These are phyloP conservation scores for Aureobasidium sp. DNA, from an alignment of 2,329 filamentous ascomycete species.

Conservation along the genomic window DNA sequence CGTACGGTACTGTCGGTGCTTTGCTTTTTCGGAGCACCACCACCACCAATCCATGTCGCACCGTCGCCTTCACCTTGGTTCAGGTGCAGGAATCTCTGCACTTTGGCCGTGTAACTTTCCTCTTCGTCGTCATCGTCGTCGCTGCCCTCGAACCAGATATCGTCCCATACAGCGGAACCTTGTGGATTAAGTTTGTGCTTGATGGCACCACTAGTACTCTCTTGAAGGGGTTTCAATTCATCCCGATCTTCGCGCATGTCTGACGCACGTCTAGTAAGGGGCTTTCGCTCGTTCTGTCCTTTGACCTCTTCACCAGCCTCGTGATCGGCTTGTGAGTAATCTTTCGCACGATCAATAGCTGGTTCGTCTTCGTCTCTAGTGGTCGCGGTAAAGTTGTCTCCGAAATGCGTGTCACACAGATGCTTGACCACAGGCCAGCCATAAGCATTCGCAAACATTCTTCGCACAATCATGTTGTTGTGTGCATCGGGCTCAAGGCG, in stretches of 20 bases:
- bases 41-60: slow-evolving; percentile 1
- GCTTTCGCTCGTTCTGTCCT: slow-evolving; percentile 30
- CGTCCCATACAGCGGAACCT: slow-evolving; percentile 41
- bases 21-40: neutral
- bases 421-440: slow-evolving; percentile 97
- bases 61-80: neutral
- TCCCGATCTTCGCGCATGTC: slow-evolving; percentile 41
- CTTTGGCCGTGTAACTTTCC: slow-evolving; percentile 27
- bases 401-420: slow-evolving; percentile 89
- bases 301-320: slow-evolving; percentile 58
- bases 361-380: slow-evolving; percentile 60
- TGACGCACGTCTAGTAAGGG: slow-evolving; percentile 36
- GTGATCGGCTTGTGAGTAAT: slow-evolving; percentile 26
- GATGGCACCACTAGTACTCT: slow-evolving; percentile 21
- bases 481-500: slow-evolving; percentile 93
- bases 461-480: slow-evolving; percentile 94
- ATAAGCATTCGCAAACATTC: slow-evolving; percentile 95
- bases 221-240: slow-evolving; percentile 31
- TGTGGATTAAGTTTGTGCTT: slow-evolving; percentile 24
- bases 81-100: neutral
- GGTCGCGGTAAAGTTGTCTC: slow-evolving; percentile 58
- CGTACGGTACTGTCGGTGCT: neutral
- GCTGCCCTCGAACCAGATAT: slow-evolving; percentile 38
- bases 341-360: slow-evolving; percentile 60
- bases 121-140: slow-evolving; percentile 41